Evolutionary conservation across 208 protist genomes (phyloP), one percentile per base, ranked within the genome.

Genomic region (Entamoeba histolytica): DNA sequence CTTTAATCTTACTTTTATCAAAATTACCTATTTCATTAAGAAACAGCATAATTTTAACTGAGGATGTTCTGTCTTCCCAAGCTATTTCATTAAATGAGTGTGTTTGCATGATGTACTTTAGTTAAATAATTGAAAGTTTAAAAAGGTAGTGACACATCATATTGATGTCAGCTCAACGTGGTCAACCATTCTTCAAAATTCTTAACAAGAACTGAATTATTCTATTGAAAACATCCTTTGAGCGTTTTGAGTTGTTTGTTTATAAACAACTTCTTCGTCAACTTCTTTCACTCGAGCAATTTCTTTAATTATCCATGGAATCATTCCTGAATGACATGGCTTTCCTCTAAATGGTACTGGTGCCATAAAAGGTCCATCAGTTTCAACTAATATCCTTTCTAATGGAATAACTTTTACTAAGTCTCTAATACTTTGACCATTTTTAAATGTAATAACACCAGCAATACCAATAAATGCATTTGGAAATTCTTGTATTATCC

Each of bases 281-380:
- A 96, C 78, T 23, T 94, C 91, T 91, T 97, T 96, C 39, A 96
- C n/a, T 50, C 93, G 51, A 17, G 95, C 94, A 23, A 97, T 95
- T 44, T 94, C 92, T 78, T 96, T 93, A 14, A 95, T 95, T 28
- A 96, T 96, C 19, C 92, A 55, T 31, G 96, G 96, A 52, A 97
- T 94, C 39, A 96, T 95, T 31, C 96, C 96, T 51, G 96, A 93
- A 47, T 97, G 95, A n/a, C 94, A 92, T 50, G 87, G n/a, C 35
- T 95, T 96, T 28, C 95, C 96, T 47, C 96, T 91, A 49, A 94
- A 96, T 61, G 96, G 96, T 57, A 95, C 87, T 19, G 96, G 96
- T 17, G 95, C 94, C 96, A 97, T 97, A 93, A 95, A 97, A 31
- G 96, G 96, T 28, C 95, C 96, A 92, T 97, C 96, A 39, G 96